Percentiles rank a stretch among this genome's conserved stretches.
These are phyloP conservation scores for Leishmania martiniquensis DNA, from an alignment of 208 protist species.

Conservation along the genomic window DNA sequence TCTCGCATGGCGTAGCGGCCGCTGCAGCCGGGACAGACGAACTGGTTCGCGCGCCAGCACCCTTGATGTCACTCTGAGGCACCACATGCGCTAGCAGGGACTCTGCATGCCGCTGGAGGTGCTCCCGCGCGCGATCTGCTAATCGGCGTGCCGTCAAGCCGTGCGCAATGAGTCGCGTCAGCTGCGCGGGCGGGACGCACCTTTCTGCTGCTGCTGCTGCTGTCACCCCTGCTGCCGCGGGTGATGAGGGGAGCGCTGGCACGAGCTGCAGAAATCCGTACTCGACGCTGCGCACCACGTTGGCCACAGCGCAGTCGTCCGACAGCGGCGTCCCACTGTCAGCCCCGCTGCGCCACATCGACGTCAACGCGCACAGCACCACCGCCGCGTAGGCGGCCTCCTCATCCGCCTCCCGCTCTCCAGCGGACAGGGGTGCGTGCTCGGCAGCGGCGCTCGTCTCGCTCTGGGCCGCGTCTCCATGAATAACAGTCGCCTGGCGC, in stretches of 20 bases:
- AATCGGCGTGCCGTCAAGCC: conserved; percentile 28
- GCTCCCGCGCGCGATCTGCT: conserved; percentile 12
- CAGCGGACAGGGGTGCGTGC: neutral
- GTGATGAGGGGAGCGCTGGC: conserved; percentile 3
- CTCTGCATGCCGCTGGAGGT: conserved; percentile 22
- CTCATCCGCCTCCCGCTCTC: conserved; percentile 20
- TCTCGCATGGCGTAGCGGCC: neutral
- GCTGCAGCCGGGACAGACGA: neutral
- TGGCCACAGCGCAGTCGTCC: conserved; percentile 19
- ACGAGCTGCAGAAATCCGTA: conserved; percentile 30
- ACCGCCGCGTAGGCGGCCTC: conserved; percentile 28
- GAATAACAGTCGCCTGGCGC: neutral
- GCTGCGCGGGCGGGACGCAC: conserved; percentile 11
- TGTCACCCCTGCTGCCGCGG: neutral
- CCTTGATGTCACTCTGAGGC: neutral
- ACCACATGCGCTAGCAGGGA: conserved; percentile 20
- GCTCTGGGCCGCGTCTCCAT: neutral
- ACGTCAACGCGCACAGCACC: conserved; percentile 24
- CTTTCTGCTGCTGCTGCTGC: neutral
- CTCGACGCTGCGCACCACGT: conserved; percentile 18
- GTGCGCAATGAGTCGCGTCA: conserved; percentile 29
- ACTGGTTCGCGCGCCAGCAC: neutral
- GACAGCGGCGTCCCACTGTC: conserved; percentile 6
- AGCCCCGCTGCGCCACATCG: conserved; percentile 25
- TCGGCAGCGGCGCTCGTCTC: neutral